Conservation (phyloP, 805 yeast species). For the Zygosaccharomyces rouxii region DNA sequence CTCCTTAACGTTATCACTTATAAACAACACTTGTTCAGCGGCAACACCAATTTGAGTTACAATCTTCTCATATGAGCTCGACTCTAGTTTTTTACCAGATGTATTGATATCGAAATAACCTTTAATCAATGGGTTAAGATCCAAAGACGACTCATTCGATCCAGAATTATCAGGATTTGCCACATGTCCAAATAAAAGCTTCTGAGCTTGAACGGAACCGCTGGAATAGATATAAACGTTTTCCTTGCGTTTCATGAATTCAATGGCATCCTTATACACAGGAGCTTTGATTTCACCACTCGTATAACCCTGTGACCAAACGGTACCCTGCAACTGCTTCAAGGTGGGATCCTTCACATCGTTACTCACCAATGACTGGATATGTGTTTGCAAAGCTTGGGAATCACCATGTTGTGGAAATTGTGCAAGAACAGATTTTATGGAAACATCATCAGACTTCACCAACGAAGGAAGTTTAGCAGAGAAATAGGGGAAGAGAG, state of each 20-base stretch:
- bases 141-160: constrained; percentile 31
- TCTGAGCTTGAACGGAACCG: constrained; percentile 86
- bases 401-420: constrained; percentile 25
- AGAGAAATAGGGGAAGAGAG: constrained; percentile 71
- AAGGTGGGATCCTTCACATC: constrained; percentile 77
- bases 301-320: constrained; percentile 79
- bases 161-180: constrained; percentile 31
- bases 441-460: constrained; percentile 15
- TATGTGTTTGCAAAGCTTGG: constrained; percentile 41
- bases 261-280: constrained; percentile 66
- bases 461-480: constrained; percentile 43
- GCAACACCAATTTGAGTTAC: constrained; percentile 37
- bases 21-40: constrained; percentile 47
- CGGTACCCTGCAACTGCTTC: constrained; percentile 75
- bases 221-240: constrained; percentile 76
- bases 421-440: constrained; percentile 24
- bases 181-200: constrained; percentile 66
- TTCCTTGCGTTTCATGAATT: constrained; percentile 43
- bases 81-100: constrained; percentile 65
- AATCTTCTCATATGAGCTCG: constrained; percentile 56
- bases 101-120: constrained; percentile 86
- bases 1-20: constrained; percentile 78
- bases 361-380: constrained; percentile 49
- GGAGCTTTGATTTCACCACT: constrained; percentile 77
- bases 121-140: constrained; percentile 48